phyloP scores from a whole-genome alignment of 345 rosid species.

The Hypericum perforatum region DNA sequence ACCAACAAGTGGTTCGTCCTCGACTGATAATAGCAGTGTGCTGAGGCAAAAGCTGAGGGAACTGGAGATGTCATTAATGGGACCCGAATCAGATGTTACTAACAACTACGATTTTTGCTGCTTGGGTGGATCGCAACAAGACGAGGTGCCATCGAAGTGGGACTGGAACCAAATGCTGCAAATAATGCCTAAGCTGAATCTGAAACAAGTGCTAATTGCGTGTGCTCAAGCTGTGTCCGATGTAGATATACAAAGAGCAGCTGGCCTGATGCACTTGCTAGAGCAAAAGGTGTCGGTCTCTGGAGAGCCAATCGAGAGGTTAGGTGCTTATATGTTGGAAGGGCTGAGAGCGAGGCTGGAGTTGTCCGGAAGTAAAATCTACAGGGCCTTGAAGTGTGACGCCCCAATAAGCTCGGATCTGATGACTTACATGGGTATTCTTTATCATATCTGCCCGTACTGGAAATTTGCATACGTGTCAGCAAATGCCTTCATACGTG shows the following conservation, averaged over 20 bases:
- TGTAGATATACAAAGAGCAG: conserved; percentile 36
- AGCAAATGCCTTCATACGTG: conserved; percentile 60
- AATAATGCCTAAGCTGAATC: conserved; percentile 46
- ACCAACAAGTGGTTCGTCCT: conserved; percentile 65
- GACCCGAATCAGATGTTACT: conserved; percentile 42
- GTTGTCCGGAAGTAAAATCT: conserved; percentile 77
- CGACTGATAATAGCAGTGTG: conserved; percentile 35
- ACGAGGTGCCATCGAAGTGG: conserved; percentile 26
- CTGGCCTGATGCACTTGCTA: conserved; percentile 49
- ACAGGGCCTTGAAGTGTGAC: conserved; percentile 66
- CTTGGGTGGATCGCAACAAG: conserved; percentile 28
- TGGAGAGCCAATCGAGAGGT: conserved; percentile 72
- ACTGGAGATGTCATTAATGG: conserved; percentile 54
- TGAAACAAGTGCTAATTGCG: conserved; percentile 48
- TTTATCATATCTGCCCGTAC: conserved; percentile 70
- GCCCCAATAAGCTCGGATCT: conserved; percentile 79
- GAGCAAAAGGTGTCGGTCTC: conserved; percentile 85
- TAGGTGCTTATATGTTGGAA: conserved; percentile 87
- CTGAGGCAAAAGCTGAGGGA: conserved; percentile 59
- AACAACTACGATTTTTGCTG: conserved; percentile 45
- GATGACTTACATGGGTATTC: conserved; percentile 84
- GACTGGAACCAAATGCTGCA: conserved; percentile 39
- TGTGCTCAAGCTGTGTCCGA: conserved; percentile 63
- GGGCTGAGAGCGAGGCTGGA: conserved; percentile 89
- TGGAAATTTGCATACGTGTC: conserved; percentile 83